phyloP scores from a whole-genome alignment of 192 early-diverging fungal species.

The Backusella morwellensis region DNA sequence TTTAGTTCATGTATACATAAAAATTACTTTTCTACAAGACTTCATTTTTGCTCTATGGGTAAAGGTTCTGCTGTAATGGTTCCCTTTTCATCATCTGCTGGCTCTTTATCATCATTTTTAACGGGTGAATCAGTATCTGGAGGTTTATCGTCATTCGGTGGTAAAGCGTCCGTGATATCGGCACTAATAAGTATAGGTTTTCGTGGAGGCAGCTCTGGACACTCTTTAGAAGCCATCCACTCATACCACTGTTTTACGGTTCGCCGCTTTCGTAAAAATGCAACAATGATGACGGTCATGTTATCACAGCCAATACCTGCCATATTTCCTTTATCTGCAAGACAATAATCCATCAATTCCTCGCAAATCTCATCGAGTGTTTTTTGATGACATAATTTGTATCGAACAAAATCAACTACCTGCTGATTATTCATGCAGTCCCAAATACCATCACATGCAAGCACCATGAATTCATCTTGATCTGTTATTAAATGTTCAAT shows the following conservation, averaged over 20 bases:
- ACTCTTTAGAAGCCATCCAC: conserved; percentile 27
- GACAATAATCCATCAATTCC: conserved; percentile 85
- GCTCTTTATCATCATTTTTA: not conserved
- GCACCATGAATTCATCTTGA: conserved; percentile 90
- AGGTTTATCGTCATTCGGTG: not conserved
- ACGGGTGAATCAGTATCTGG: not conserved
- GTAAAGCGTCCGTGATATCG: not conserved
- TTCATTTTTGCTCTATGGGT: not conserved
- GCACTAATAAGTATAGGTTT: not conserved
- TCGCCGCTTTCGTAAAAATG: conserved; percentile 67
- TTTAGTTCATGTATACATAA: not conserved
- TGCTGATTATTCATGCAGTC: conserved; percentile 92
- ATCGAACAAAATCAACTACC: conserved; percentile 83
- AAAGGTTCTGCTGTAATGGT: not conserved
- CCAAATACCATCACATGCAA: conserved; percentile 99
- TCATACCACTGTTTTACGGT: conserved; percentile 74
- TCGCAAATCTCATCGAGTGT: conserved; percentile 74
- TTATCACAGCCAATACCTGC: conserved; percentile 97
- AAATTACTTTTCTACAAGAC: not conserved
- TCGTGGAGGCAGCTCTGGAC: not conserved
- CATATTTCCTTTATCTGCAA: conserved; percentile 83
- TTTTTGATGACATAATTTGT: conserved; percentile 59
- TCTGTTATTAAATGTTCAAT: conserved; percentile 55
- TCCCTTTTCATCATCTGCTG: not conserved
- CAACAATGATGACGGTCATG: conserved; percentile 96